Percentiles rank a stretch among this genome's conserved stretches.
Evolutionary conservation across 306 rosid species (phyloP).

Genomic region (Luffa aegyptiaca): DNA sequence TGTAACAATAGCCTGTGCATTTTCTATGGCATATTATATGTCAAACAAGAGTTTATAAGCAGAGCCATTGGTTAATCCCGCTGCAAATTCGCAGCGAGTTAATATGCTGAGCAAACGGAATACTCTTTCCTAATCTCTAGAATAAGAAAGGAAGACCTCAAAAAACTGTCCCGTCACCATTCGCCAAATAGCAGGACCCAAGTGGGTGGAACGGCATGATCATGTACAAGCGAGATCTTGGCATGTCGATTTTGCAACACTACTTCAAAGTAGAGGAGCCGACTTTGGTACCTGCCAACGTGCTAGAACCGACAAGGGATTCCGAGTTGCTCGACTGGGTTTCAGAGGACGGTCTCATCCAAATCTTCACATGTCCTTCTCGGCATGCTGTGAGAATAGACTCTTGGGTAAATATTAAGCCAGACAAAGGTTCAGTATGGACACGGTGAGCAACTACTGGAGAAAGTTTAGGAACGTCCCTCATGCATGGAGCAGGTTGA

Average conservation of each 20-base stretch:
- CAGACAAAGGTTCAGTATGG: constrained; percentile 90
- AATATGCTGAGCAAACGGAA: constrained; percentile 3
- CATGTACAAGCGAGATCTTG: constrained; percentile 13
- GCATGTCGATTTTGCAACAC: background rate
- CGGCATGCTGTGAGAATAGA: constrained; percentile 85
- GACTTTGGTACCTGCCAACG: background rate
- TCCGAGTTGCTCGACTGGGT: constrained; percentile 1
- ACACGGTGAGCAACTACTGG: constrained; percentile 79
- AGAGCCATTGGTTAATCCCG: constrained; percentile 6
- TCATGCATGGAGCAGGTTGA: constrained; percentile 89
- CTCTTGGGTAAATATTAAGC: constrained; percentile 71
- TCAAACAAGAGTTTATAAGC: constrained; percentile 9
- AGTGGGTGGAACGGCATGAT: constrained; percentile 1
- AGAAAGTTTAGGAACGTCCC: constrained; percentile 78
- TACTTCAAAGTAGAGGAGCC: constrained; percentile 6
- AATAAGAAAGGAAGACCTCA: background rate
- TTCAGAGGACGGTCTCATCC: constrained; percentile 54
- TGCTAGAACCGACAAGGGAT: background rate
- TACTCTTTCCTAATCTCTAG: constrained; percentile 11
- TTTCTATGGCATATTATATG: constrained; percentile 7
- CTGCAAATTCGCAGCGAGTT: constrained; percentile 9
- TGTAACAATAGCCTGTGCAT: constrained; percentile 11
- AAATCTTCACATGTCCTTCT: constrained; percentile 82
- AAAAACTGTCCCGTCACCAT: constrained; percentile 9
- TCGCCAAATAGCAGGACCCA: constrained; percentile 5